Evolutionary conservation across 2,329 filamentous ascomycete genomes (phyloP).

Genomic region (Hypoxylon rubiginosum): DNA sequence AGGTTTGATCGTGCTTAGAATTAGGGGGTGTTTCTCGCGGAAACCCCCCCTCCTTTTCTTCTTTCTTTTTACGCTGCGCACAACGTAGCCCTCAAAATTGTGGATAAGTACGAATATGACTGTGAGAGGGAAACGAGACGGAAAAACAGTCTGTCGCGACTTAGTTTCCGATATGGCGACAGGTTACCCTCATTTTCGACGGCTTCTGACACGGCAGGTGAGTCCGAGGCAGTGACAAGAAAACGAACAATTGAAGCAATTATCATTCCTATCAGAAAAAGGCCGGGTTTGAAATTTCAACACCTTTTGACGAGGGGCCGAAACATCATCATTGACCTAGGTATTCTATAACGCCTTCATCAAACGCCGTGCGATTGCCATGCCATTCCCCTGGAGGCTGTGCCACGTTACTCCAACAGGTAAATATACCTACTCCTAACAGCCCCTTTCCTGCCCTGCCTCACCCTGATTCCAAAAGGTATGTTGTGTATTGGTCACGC

Average conservation of each 20-base stretch:
- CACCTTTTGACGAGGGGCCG: neutral
- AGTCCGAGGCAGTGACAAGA: too few relatives aligned
- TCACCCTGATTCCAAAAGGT: neutral
- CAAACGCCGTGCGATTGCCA: conserved; percentile 1
- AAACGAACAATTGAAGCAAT: neutral
- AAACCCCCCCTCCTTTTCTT: too few relatives aligned
- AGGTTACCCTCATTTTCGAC: too few relatives aligned
- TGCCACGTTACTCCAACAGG: conserved; percentile 8
- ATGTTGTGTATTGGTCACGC: neutral
- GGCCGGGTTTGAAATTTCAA: neutral
- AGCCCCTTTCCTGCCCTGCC: neutral
- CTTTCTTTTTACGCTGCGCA: too few relatives aligned
- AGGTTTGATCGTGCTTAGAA: too few relatives aligned
- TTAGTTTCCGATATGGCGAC: too few relatives aligned
- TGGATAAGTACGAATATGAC: too few relatives aligned
- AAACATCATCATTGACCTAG: neutral
- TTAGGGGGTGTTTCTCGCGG: too few relatives aligned
- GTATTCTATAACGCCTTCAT: conserved; percentile 9
- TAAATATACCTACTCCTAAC: conserved; percentile 22
- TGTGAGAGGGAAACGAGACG: too few relatives aligned
- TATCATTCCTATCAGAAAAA: neutral
- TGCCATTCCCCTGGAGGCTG: neutral
- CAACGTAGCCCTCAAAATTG: too few relatives aligned
- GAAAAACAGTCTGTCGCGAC: too few relatives aligned
- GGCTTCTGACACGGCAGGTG: too few relatives aligned